These are phyloP conservation scores for Holtermanniella nyarrowii DNA, from an alignment of 768 basidiomycete species.

Conservation along the genomic window DNA sequence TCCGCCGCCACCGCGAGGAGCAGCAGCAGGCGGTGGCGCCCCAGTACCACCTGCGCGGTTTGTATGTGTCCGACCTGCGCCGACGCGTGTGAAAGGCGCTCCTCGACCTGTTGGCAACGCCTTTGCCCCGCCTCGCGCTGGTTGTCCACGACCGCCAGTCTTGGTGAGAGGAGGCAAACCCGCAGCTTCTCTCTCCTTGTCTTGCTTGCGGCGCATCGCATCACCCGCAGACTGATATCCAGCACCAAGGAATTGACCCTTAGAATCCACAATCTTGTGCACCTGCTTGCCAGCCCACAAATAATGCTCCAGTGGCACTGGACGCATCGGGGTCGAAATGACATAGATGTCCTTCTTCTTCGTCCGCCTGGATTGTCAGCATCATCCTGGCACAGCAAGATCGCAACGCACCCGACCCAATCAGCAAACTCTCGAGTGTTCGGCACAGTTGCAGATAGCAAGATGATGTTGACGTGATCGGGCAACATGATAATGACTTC, in stretches of 20 bases:
- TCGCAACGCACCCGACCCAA: conserved; percentile 79
- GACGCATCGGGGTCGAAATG: conserved; percentile 89
- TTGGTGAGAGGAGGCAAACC: conserved; percentile 78
- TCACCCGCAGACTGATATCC: conserved; percentile 88
- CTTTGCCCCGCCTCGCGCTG: conserved; percentile 44
- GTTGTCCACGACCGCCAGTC: conserved; percentile 65
- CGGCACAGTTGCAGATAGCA: conserved; percentile 93
- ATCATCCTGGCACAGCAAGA: conserved; percentile 3
- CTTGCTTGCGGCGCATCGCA: conserved; percentile 82
- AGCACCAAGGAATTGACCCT: conserved; percentile 57
- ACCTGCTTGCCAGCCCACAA: conserved; percentile 87
- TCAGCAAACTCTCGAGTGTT: conserved; percentile 97
- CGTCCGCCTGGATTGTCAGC: conserved; percentile 61
- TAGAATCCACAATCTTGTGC: conserved; percentile 83
- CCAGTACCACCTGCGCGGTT: conserved; percentile 48
- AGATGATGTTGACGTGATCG: conserved; percentile 94
- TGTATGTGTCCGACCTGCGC: conserved; percentile 28
- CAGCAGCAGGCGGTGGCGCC: conserved; percentile 15
- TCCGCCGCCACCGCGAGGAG: conserved; percentile 19
- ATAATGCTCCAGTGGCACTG: conserved; percentile 93
- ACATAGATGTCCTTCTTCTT: conserved; percentile 99
- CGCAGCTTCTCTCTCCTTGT: conserved; percentile 93
- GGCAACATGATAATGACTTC: conserved; percentile 99
- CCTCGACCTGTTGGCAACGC: conserved; percentile 29
- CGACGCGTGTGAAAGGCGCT: conserved; percentile 32